These are phyloP conservation scores for Proliferodiscus dingleyae DNA, from an alignment of 2,329 filamentous ascomycete species.

Conservation along the genomic window DNA sequence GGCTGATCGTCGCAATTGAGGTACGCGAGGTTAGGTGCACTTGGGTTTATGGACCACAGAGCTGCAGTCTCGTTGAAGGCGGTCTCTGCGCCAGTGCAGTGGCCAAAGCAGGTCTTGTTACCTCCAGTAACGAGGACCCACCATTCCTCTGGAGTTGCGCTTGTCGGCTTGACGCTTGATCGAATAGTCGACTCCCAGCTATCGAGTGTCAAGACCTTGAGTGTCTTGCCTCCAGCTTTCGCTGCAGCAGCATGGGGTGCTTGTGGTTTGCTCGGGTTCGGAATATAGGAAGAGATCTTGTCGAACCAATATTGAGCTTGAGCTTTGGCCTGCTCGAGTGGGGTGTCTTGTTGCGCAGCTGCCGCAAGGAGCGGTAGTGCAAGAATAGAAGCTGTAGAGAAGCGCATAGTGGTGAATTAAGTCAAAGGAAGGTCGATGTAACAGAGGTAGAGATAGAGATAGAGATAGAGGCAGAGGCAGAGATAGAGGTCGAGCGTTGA, in stretches of 20 bases:
- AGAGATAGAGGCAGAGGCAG: conserved; percentile 6
- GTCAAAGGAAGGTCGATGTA: not conserved
- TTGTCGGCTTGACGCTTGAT: conserved; percentile 52
- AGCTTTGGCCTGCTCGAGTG: conserved; percentile 53
- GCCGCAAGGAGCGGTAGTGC: conserved; percentile 52
- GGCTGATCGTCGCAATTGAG: conserved; percentile 72
- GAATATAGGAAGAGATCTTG: conserved; percentile 51
- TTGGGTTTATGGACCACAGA: conserved; percentile 56
- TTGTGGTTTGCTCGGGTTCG: conserved; percentile 39
- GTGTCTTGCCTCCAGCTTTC: conserved; percentile 46
- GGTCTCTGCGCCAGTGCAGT: conserved; percentile 58
- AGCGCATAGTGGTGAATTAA: conserved; percentile 44
- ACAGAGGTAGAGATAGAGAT: conserved; percentile 5
- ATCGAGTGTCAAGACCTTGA: conserved; percentile 57
- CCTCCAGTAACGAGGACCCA: conserved; percentile 69
- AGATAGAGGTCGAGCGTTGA: too few species aligned
- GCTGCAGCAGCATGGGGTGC: conserved; percentile 42
- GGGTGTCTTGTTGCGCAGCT: conserved; percentile 47
- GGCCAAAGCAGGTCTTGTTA: conserved; percentile 69
- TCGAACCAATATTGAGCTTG: conserved; percentile 61
- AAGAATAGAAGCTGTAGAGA: conserved; percentile 47
- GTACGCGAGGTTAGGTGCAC: conserved; percentile 61
- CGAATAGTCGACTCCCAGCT: conserved; percentile 69
- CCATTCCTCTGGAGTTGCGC: conserved; percentile 67
- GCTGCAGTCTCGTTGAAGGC: conserved; percentile 63